Percentiles rank a stretch among this genome's conserved stretches.
phyloP scores from a whole-genome alignment of 106 monocot species.

The Posidonia australis region DNA sequence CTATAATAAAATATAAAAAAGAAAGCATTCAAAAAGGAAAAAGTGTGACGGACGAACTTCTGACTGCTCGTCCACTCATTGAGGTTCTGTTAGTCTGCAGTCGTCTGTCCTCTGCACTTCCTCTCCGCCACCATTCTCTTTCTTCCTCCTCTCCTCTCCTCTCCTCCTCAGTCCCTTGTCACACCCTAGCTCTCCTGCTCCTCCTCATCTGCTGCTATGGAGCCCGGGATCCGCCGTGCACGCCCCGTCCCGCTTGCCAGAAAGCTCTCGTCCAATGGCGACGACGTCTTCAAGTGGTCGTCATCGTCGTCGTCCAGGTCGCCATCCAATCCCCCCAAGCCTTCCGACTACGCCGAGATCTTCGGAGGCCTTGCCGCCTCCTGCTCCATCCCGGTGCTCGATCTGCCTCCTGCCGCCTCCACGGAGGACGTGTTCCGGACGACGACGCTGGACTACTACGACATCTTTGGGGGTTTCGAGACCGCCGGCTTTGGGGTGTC shows the following conservation, averaged over 20 bases:
- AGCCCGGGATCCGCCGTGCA: no score
- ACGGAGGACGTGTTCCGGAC: not conserved
- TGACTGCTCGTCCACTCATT: not conserved
- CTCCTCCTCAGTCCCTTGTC: not conserved
- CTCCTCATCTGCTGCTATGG: no score
- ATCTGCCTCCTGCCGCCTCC: slow-evolving; percentile 40
- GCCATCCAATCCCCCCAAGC: not conserved
- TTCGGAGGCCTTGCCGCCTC: slow-evolving; percentile 41
- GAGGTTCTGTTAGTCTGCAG: not conserved
- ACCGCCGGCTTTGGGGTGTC: slow-evolving; percentile 40
- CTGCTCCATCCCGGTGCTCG: slow-evolving; percentile 80
- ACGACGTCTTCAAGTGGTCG: not conserved
- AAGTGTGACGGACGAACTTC: not conserved
- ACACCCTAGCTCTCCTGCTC: no score
- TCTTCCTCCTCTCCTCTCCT: not conserved
- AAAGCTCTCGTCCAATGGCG: not conserved
- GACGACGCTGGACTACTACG: slow-evolving; percentile 42
- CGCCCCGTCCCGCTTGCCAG: no score
- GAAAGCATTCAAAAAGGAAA: not conserved
- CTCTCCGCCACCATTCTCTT: not conserved
- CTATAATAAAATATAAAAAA: no score
- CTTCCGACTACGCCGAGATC: slow-evolving; percentile 65
- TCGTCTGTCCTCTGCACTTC: not conserved
- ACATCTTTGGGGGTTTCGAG: slow-evolving; percentile 62
- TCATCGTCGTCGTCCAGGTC: slow-evolving; percentile 10